Evolutionary conservation across 768 basidiomycete species (phyloP).

Genomic region (Suillus subluteus): DNA sequence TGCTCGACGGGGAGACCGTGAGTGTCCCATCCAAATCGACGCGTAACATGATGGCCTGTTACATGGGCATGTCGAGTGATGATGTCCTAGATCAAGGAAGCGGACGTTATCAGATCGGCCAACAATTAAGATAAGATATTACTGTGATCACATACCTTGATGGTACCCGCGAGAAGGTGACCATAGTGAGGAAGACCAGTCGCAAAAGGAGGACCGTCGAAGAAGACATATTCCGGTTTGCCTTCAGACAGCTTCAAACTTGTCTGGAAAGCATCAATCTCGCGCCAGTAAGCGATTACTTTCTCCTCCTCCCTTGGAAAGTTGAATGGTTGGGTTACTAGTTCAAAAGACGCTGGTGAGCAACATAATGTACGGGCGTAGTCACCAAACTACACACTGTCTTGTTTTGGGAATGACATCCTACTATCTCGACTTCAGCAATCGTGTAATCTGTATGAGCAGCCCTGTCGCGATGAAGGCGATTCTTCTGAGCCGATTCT

Average conservation of each 20-base stretch:
- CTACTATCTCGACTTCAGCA: constrained; percentile 11
- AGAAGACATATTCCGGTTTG: constrained; percentile 90
- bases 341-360: constrained; percentile 16
- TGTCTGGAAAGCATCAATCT: constrained; percentile 97
- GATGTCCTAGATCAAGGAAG: constrained; percentile 71
- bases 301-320: constrained; percentile 91
- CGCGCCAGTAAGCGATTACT: constrained; percentile 88
- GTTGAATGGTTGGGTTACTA: constrained; percentile 78
- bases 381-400: constrained; percentile 52
- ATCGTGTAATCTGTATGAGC: neutral
- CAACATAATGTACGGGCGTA: neutral
- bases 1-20: constrained; percentile 99
- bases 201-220: constrained; percentile 97
- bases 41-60: constrained; percentile 88
- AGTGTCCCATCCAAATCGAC: constrained; percentile 98
- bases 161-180: constrained; percentile 88
- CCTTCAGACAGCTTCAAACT: constrained; percentile 92
- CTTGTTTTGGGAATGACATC: constrained; percentile 74
- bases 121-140: constrained; percentile 14
- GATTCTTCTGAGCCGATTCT: neutral
- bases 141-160: constrained; percentile 64
- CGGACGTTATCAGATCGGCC: neutral
- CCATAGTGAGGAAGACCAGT: constrained; percentile 98
- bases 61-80: constrained; percentile 95
- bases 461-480: neutral